Base-by-base conservation (phyloP, 768 basidiomycete genomes). In the Serendipita sp. region DNA sequence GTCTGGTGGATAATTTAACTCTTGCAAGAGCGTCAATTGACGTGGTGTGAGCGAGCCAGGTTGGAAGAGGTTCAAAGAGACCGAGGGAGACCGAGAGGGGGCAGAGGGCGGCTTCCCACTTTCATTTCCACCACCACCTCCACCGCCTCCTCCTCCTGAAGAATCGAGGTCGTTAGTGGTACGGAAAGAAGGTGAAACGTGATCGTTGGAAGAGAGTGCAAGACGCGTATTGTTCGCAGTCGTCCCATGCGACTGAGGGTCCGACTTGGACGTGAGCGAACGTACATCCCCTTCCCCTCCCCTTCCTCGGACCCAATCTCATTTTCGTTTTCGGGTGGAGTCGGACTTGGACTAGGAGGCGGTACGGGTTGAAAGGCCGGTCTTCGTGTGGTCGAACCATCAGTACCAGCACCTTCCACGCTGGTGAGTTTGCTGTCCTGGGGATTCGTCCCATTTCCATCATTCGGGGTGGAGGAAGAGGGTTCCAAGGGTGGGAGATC, bases 1-100 rank as follows among this genome's bases (percentile, higher is more conserved):
- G 67, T 95, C 90, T 16, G 76, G 75, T 3, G 85, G 85, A 51
- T 81, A 77, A 66, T 85, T 83, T 8, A 60, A 35, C 56, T 60
- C 56, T 16, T 60, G 24, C 7, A 60, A 60, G 56, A 60, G 56
- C n/a, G 56, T n/a, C 18, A 37, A 10, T 28, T 60, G 56, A 16
- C 56, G 56, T 32, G 24, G 56, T 4, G 56, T 32, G 34, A 60
- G 56, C 18, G 24, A n/a, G 10, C 56, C 56, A 35, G 56, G 34
- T n/a, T n/a, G 16, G 35, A 60, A 60, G 24, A 60, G 16, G 35
- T 60, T 60, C 16, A 60, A 28, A n/a, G 56, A 60, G 34, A 60
- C 16, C 3, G 56, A 60, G 8, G 56, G 56, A 16, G 56, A 60
- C 4, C 56, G 56, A 4, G 56, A 32, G n/a, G 48, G 48, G 2